phyloP scores from a whole-genome alignment of 208 protist genomes.

The Acanthamoeba divionensis region DNA sequence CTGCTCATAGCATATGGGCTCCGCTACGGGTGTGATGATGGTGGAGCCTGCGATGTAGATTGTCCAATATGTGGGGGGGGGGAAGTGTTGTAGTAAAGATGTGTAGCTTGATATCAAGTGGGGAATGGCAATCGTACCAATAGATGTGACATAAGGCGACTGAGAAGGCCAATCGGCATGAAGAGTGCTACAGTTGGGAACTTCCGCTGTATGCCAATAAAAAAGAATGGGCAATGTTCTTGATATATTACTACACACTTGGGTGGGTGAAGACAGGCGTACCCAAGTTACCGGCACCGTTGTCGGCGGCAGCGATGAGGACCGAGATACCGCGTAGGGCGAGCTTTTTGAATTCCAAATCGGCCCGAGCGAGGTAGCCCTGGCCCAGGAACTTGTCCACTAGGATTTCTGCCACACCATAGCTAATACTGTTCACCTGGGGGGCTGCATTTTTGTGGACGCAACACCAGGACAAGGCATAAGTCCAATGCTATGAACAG shows the following conservation, averaged over 20 bases:
- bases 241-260: background rate
- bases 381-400: conserved; percentile 54
- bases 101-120: background rate
- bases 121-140: background rate
- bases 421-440: conserved; percentile 57
- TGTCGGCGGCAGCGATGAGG: conserved; percentile 61
- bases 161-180: conserved; percentile 55
- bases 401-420: conserved; percentile 55
- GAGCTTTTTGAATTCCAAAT: conserved; percentile 55
- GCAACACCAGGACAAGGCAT: background rate
- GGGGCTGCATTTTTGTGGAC: background rate
- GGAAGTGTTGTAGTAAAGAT: background rate
- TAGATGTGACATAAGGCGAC: conserved; percentile 46
- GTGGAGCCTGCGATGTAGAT: background rate
- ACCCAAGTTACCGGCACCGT: conserved; percentile 36
- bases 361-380: conserved; percentile 56
- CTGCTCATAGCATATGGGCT: conserved; percentile 56
- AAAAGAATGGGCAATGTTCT: background rate
- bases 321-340: conserved; percentile 59
- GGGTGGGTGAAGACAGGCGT: background rate
- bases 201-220: background rate
- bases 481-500: too few species aligned
- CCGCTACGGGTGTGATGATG: conserved; percentile 46
- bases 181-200: background rate
- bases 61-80: background rate